Evolutionary conservation across 169 alveolate species (phyloP).

Genomic region (Miamiensis avidus): DNA sequence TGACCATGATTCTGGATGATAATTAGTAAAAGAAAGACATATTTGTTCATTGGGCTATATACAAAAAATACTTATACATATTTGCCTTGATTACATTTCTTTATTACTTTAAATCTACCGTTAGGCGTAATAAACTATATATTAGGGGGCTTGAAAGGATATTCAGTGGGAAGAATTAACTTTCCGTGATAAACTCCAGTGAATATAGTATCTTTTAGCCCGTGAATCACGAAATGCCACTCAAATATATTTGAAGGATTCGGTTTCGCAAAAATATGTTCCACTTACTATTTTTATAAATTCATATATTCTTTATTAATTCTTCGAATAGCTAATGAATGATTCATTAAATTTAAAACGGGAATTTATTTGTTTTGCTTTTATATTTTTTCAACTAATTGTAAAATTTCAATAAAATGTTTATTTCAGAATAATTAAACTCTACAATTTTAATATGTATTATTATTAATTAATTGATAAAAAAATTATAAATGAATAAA

Average conservation of each 20-base stretch:
- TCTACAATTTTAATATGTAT: too few species aligned
- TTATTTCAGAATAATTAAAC: too few species aligned
- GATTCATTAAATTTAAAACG: too few species aligned
- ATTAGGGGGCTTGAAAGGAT: neutral
- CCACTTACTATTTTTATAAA: neutral
- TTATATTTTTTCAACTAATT: too few species aligned
- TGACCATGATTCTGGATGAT: neutral
- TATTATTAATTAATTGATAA: too few species aligned
- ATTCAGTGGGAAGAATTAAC: neutral
- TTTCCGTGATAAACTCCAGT: neutral
- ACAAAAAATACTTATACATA: too few species aligned
- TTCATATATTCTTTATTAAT: neutral
- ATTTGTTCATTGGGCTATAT: neutral
- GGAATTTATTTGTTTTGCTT: too few species aligned
- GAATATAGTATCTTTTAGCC: neutral
- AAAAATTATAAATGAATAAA: too few species aligned
- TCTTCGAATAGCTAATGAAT: neutral
- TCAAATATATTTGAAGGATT: neutral
- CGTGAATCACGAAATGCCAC: neutral
- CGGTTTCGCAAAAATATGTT: neutral
- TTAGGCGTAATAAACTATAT: neutral
- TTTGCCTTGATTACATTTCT: too few species aligned
- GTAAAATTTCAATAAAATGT: too few species aligned
- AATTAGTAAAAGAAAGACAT: neutral
- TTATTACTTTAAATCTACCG: neutral